Evolutionary conservation across 1,284 basidiomycete species (phyloP), one percentile per base, ranked within the genome.

Genomic region (Fomitopsis pinicola): DNA sequence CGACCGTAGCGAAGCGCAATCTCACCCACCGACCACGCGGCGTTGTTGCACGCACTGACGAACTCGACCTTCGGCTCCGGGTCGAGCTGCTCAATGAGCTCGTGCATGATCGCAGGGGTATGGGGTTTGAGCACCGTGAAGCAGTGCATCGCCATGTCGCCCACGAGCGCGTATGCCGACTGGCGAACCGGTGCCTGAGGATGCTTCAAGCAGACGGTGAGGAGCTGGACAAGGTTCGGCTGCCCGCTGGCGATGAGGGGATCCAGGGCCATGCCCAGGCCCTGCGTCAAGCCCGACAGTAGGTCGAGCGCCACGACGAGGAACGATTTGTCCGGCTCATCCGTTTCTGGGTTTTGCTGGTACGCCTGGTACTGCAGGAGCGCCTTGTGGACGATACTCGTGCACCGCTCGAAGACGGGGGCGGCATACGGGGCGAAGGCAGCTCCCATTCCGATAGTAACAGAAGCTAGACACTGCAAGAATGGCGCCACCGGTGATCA

Each of bases 21-120:
- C 77, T 99, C 97, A 54, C 97, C 97, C 14, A 97, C 95, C 19
- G 95, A 95, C 97, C 97, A 99, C 1, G 97, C 96, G n/a, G 97
- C 97, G 72, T 99, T 99, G 78, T 99, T 99, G 76, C 95, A 97
- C 12, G 97, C 97, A 66, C 92, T 95, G 64, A 98, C 88, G 72
- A 95, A 95, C 73, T 97, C 95, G 42, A 91, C 83, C 72, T 92
- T 92, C 3, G 93, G 91, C 70, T 96, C 94, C 2, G 92, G 89
- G 66, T 95, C 91, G 64, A 99, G 91, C 72, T 99, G 95, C 46
- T 85, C 77, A 60, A 94, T 92, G 59, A 99, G 83, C 70, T 96
- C 91, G 17, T 89, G 84, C 92, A 99, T 97, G 72, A 98, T 89
- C 38, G 86, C 83, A 1, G 91, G 84, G 76, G 98, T 88, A 65